Conservation (phyloP, 257 asterid species). For the Jacaranda mimosifolia region DNA sequence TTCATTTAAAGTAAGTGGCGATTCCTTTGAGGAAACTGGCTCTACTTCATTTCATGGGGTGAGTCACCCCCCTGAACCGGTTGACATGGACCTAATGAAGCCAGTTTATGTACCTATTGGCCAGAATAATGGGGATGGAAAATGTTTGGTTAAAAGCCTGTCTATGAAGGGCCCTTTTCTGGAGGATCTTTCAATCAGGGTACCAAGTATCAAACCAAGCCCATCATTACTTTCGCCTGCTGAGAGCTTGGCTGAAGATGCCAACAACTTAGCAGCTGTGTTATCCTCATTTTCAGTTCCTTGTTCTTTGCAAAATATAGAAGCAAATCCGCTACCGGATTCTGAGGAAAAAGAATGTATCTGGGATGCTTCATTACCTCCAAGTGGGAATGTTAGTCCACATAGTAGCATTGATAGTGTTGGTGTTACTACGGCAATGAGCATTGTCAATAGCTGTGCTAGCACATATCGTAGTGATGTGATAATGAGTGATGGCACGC, state of each 20-base stretch:
- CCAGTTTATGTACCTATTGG: conserved; percentile 72
- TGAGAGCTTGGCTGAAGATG: conserved; percentile 47
- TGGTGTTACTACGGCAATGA: conserved; percentile 52
- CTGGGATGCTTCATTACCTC: conserved; percentile 65
- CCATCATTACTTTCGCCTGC: conserved; percentile 43
- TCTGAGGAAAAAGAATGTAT: conserved; percentile 56
- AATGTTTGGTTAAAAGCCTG: conserved; percentile 55
- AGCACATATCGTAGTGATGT: conserved; percentile 55
- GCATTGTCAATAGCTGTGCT: conserved; percentile 48
- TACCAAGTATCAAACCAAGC: conserved; percentile 49
- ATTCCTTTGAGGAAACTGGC: conserved; percentile 68
- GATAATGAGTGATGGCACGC: conserved; percentile 49
- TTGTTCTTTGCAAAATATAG: conserved; percentile 43
- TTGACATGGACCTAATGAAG: conserved; percentile 68
- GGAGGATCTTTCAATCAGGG: conserved; percentile 64
- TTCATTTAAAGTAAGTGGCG: conserved; percentile 48
- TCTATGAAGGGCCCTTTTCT: conserved; percentile 62
- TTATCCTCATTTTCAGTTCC: conserved; percentile 42
- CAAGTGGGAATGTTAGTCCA: conserved; percentile 62
- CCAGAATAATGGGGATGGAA: conserved; percentile 51
- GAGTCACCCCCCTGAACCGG: conserved; percentile 85
- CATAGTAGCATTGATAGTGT: conserved; percentile 56
- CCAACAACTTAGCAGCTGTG: conserved; percentile 35
- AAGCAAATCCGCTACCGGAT: conserved; percentile 42
- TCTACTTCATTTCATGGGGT: conserved; percentile 82